Base-by-base conservation (phyloP, 257 asterid genomes). In the Jacaranda copaia region DNA sequence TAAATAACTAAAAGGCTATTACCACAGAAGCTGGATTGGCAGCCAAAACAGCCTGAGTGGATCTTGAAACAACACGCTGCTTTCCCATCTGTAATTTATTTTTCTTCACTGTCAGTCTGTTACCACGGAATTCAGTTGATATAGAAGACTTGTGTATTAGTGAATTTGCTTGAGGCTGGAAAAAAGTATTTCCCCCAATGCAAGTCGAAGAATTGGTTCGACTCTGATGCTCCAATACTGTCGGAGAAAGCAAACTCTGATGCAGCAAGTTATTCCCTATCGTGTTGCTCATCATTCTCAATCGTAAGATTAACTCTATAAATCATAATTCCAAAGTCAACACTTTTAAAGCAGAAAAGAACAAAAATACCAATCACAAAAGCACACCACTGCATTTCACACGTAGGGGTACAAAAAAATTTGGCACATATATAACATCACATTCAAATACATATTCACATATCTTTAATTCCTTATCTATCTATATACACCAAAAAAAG, bases 241-340 rank as follows among this genome's bases (percentile, higher is more conserved):
- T 81, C 4, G 90, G 83, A 72, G 93, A 85, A 84, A 86, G 90
- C 51, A 82, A 87, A 81, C 89, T 86, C 88, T 81, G 96, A 79
- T 83, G 91, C 87, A 87, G 82, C 91, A 89, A 87, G 85, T 88
- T 90, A 88, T 92, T 92, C 92, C 98, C 88, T 42, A 93, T 74
- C 43, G 93, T 61, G 79, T 79, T 92, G 82, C 91, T 93, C 99
- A 93, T 92, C 67, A 55, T 80, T 76, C 67, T 77, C 84, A 80
- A 75, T 74, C 79, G 68, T 66, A 77, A 66, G 72, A 81, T 45
- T 69, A 73, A 79, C 73, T 57, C 77, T 32, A 68, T 57, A 75
- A 58, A 40, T 40, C 81, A 68, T 74, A 46, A 68, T 64, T 70
- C 64, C 59, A 61, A 79, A 66, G 57, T 60, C 81, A 78, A 81